Conservation (phyloP, 2,329 filamentous ascomycete genomes). For the Pseudogymnoascus sp. region DNA sequence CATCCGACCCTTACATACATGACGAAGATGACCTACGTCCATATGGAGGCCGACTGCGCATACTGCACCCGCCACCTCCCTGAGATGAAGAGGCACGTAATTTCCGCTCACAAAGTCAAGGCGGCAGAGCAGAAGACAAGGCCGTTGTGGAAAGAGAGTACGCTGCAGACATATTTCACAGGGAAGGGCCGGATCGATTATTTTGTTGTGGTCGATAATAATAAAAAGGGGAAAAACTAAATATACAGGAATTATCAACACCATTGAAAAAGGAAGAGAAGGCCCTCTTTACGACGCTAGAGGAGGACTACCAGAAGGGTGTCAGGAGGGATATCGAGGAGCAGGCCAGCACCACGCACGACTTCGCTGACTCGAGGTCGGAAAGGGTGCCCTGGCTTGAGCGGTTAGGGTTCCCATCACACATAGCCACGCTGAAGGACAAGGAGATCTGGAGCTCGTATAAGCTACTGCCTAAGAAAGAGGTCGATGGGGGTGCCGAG, state of each 20-base stretch:
- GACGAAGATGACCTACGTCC: too few species aligned
- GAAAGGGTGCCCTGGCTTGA: slow-evolving; percentile 15
- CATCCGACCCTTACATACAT: too few species aligned
- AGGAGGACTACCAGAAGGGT: slow-evolving; percentile 12
- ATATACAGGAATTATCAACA: not conserved
- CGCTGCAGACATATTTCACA: slow-evolving; percentile 6
- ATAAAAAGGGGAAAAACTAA: not conserved
- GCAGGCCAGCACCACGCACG: slow-evolving; percentile 11
- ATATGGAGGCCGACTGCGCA: too few species aligned
- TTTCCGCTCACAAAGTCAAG: too few species aligned
- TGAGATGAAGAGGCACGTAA: too few species aligned
- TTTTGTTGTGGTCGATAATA: not conserved
- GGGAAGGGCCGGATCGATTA: slow-evolving; percentile 9
- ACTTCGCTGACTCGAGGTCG: slow-evolving; percentile 13
- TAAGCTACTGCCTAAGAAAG: slow-evolving; percentile 14
- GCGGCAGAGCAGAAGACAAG: too few species aligned
- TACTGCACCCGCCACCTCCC: too few species aligned
- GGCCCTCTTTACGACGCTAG: slow-evolving; percentile 13
- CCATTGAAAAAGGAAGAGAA: slow-evolving; percentile 10
- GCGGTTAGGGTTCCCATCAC: slow-evolving; percentile 11
- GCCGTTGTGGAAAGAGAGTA: too few species aligned
- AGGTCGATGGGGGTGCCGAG: slow-evolving; percentile 6
- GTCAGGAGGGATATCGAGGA: slow-evolving; percentile 11
- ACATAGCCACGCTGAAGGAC: slow-evolving; percentile 9
- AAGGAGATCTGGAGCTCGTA: slow-evolving; percentile 15